Base-by-base conservation (phyloP, 805 yeast species). In the Candida montana region DNA sequence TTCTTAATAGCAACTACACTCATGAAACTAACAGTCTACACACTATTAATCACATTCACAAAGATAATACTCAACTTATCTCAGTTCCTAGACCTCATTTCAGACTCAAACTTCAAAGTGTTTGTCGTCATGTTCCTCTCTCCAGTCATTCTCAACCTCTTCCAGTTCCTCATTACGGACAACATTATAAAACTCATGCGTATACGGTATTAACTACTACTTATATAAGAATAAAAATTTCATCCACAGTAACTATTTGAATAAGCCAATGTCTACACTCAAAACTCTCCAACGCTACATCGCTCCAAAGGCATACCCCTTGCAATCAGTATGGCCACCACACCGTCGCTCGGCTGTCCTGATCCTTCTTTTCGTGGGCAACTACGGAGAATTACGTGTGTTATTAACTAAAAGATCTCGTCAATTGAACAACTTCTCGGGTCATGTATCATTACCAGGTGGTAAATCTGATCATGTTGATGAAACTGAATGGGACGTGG, bases 361-460 rank as follows among this genome's bases (percentile, higher is more conserved):
- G 53, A 71, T 88, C 0, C 67, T 89, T 15, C 71, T 90, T 19
- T 89, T 85, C 51, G 57, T 79, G 8, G 95, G 95, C 5, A 65
- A 65, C n/a, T 61, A 67, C 33, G 91, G 91, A 2, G 95, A 88
- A 50, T 62, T 89, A 16, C 63, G 91, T 33, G 95, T 87, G 26
- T 68, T 90, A 4, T 62, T 90, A 38, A 90, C 97, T 1, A 80
- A 83, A 51, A 63, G 98, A 47, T 79, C 95, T 3, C 69, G 83
- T 36, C 68, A 72, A 29, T 67, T 91, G 52, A 68, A 79, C 37
- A 76, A 76, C 40, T 90, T 89, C 63, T 83, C 93, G 0, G 96
- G 97, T 5, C 96, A 90, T 59, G 84, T 85, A 6, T 87, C 96
- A 2, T 68, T 90, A 8, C 98, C 98, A 4, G 98, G 98, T 3